Evolutionary conservation across 169 alveolate species (phyloP), one percentile per base, ranked within the genome.

Genomic region (Nephromyces sp.): DNA sequence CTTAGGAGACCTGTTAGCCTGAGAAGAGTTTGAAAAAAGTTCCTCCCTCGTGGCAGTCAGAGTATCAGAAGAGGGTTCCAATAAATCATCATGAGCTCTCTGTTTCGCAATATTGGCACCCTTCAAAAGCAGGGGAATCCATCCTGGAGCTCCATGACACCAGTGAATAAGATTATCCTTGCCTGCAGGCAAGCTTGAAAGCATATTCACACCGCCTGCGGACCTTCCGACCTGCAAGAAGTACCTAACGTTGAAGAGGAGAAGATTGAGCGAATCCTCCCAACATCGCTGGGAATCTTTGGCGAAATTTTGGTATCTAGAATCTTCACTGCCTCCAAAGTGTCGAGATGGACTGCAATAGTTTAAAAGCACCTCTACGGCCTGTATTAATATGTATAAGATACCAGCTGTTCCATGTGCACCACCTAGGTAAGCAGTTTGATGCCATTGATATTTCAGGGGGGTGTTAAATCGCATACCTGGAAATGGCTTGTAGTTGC

Each of bases 81-180:
- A n/a, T n/a, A n/a, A n/a, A 62, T n/a, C 68, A 62, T n/a, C 51
- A 62, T 62, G n/a, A n/a, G 0, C 25, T 51, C 74, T 27, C 3
- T 22, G 64, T 25, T 21, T 8, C n/a, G 15, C 32, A 25, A 1
- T 22, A 29, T n/a, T 52, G 34, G 83, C 63, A 31, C 89, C 75
- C n/a, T 43, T n/a, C 25, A 43, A 15, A 43, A 43, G 15, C 53
- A 87, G 75, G 31, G 89, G 88, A 6, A 89, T 78, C 2, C 91
- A 87, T 6, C 96, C 96, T 6, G 93, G 86, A 32, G 92, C 87
- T 8, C 96, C 96, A 83, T 91, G 96, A 43, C 96, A 92, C 77
- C 87, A 92, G 68, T 92, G 93, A 25, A 89, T 77, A 4, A 80
- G 81, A 6, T 74, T 71, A 31, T 86, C 90, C 0, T 74, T 68